Evolutionary conservation across 192 early-diverging fungal genomes (phyloP).

Genomic region (Rhizophagus clarus): DNA sequence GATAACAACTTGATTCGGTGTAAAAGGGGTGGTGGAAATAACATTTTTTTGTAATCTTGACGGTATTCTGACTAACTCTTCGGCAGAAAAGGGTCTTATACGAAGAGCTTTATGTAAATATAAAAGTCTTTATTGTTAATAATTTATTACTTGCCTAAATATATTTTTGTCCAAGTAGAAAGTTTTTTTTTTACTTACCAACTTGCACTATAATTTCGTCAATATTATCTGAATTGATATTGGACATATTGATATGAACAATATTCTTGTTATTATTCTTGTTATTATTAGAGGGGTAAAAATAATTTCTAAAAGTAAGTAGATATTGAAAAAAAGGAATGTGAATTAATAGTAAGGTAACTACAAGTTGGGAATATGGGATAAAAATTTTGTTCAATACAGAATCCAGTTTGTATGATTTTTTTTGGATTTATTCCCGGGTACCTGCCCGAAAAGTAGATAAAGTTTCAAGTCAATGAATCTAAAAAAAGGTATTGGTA

Average conservation of each 20-base stretch:
- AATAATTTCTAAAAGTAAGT: not conserved
- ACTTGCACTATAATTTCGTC: not conserved
- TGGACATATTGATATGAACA: not conserved
- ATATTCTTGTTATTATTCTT: not conserved
- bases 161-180: no score
- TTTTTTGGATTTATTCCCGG: not conserved
- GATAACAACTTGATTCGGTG: not conserved
- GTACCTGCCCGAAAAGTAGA: not conserved
- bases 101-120: not conserved
- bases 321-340: not conserved
- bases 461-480: no score
- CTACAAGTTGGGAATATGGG: not conserved
- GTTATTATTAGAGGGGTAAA: not conserved
- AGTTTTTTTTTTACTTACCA: not conserved
- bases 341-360: not conserved
- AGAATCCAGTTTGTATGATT: not conserved
- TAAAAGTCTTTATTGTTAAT: not conserved
- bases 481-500: no score
- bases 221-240: not conserved
- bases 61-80: not conserved
- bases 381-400: not conserved
- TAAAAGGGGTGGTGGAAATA: not conserved
- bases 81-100: not conserved
- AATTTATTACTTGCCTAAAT: not conserved
- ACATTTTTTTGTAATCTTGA: constrained; percentile 2